Conservation (phyloP, 257 asterid genomes). For the Haberlea rhodopensis region DNA sequence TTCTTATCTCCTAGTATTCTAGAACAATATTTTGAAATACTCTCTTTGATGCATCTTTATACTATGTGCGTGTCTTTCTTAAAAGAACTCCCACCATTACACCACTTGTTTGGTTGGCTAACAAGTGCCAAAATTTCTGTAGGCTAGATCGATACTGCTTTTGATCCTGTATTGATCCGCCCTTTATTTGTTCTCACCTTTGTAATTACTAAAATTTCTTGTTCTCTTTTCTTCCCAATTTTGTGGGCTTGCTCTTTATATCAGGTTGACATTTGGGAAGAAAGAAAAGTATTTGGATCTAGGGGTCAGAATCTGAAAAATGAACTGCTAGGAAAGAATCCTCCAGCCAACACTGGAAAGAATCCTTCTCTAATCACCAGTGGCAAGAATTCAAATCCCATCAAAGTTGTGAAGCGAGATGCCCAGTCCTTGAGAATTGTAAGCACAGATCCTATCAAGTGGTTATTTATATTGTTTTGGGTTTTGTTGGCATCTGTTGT, state of each 20-base stretch:
- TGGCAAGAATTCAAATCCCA: constrained; percentile 60
- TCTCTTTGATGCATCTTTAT: constrained; percentile 19
- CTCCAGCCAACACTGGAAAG: background rate
- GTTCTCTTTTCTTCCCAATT: background rate
- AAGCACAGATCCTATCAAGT: constrained; percentile 32
- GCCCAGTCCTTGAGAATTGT: constrained; percentile 36
- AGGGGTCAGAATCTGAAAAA: constrained; percentile 85
- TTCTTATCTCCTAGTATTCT: background rate
- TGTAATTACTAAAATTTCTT: background rate
- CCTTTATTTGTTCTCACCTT: background rate
- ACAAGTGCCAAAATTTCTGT: background rate
- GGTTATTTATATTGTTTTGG: constrained; percentile 15
- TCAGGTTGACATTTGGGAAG: constrained; percentile 94
- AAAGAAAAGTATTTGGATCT: constrained; percentile 93
- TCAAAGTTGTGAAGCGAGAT: constrained; percentile 85
- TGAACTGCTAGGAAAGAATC: constrained; percentile 60
- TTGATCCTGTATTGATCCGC: background rate
- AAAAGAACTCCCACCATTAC: background rate
- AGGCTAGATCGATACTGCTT: background rate
- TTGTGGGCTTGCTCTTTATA: constrained; percentile 19
- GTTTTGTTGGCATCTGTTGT: constrained; percentile 18
- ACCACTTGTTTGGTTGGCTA: background rate
- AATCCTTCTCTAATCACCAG: constrained; percentile 36
- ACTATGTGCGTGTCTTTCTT: constrained; percentile 12
- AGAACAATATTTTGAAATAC: background rate